A percentile compares a stretch with the other conserved stretches of the same genome.
phyloP scores from a whole-genome alignment of 768 basidiomycete species.

The Austroboletus eburneus region DNA sequence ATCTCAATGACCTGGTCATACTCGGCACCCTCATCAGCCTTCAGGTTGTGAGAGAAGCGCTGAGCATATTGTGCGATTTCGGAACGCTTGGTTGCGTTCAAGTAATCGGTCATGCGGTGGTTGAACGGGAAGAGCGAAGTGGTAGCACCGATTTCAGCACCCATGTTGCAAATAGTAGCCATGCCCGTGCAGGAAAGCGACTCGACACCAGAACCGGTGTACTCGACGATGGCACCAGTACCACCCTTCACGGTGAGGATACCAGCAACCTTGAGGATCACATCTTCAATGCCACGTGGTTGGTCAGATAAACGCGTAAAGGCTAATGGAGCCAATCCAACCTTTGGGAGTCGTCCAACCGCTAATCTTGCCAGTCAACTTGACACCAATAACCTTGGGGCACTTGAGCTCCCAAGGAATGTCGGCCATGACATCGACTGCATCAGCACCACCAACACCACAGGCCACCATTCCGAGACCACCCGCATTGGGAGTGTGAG shows the following conservation, averaged over 20 bases:
- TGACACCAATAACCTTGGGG: slow-evolving; percentile 98
- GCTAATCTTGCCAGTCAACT: slow-evolving; percentile 88
- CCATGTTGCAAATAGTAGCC: slow-evolving; percentile 99
- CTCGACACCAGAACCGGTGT: slow-evolving; percentile 91
- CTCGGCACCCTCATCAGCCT: slow-evolving; percentile 82
- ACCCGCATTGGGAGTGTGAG: slow-evolving; percentile 98
- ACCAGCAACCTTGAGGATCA: slow-evolving; percentile 98
- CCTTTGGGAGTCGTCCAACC: slow-evolving; percentile 99
- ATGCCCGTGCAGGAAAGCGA: slow-evolving; percentile 97
- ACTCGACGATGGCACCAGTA: slow-evolving; percentile 98
- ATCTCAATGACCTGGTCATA: slow-evolving; percentile 95
- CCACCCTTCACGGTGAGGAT: slow-evolving; percentile 99
- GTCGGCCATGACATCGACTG: slow-evolving; percentile 97
- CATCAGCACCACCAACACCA: slow-evolving; percentile 99
- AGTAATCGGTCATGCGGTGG: slow-evolving; percentile 86
- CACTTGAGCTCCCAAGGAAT: slow-evolving; percentile 99
- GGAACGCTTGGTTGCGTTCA: slow-evolving; percentile 89
- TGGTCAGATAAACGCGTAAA: slow-evolving; percentile 1
- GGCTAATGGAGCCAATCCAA: slow-evolving; percentile 26
- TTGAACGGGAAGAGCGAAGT: slow-evolving; percentile 99
- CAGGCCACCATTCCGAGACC: slow-evolving; percentile 99
- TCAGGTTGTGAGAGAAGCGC: slow-evolving; percentile 84
- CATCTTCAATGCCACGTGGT: slow-evolving; percentile 50
- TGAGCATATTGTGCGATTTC: slow-evolving; percentile 88
- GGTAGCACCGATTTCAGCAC: slow-evolving; percentile 98